phyloP scores from a whole-genome alignment of 2,329 filamentous ascomycete species.

The Cryoendolithus antarcticus region DNA sequence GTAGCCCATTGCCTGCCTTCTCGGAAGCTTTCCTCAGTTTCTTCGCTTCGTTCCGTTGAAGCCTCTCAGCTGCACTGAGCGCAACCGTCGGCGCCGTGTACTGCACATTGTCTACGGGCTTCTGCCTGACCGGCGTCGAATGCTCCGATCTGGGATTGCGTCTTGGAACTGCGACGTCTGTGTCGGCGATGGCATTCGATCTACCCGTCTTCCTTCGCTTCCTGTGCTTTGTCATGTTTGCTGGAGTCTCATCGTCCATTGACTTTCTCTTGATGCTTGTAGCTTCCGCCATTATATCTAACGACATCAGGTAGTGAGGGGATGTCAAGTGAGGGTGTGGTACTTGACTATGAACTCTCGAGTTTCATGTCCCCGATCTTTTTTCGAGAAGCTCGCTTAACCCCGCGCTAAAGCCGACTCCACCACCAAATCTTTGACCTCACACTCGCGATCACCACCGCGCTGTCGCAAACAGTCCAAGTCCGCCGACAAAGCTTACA shows the following conservation, averaged over 20 bases:
- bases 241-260: not conserved
- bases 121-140: not conserved
- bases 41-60: constrained; percentile 11
- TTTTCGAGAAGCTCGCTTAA: too few relatives aligned
- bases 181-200: not conserved
- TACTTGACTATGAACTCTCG: too few relatives aligned
- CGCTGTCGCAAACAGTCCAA: too few relatives aligned
- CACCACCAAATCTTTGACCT: too few relatives aligned
- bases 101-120: too few relatives aligned
- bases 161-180: not conserved
- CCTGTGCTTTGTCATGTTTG: not conserved
- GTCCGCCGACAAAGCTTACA: too few relatives aligned
- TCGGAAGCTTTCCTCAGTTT: constrained; percentile 10
- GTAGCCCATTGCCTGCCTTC: constrained; percentile 7
- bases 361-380: too few relatives aligned
- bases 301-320: too few relatives aligned
- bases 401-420: too few relatives aligned
- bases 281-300: too few relatives aligned
- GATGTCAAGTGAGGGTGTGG: too few relatives aligned
- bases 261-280: not conserved
- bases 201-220: not conserved
- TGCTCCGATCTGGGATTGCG: not conserved
- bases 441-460: too few relatives aligned
- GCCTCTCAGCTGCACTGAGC: constrained; percentile 1
- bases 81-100: not conserved